A percentile compares a stretch with the other conserved stretches of the same genome.
These are phyloP conservation scores for Styphnolobium japonicum DNA, from an alignment of 306 rosid genomes.

Conservation along the genomic window DNA sequence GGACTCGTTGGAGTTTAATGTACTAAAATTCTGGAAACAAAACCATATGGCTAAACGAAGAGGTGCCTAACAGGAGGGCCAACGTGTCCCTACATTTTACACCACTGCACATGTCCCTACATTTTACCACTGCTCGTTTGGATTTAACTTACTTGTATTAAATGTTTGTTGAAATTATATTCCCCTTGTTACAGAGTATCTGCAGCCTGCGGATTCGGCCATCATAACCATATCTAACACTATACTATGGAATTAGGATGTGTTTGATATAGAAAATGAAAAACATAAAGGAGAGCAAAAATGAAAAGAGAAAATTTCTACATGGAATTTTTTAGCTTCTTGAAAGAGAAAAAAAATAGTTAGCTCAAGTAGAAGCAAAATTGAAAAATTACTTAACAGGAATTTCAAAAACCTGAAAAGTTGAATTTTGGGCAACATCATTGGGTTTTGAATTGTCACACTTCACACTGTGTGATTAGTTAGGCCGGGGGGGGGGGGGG, in stretches of 20 bases:
- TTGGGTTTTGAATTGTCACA: not conserved
- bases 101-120: not conserved
- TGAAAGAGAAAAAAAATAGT: not conserved
- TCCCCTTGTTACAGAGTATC: conserved; percentile 47
- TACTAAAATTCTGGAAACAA: not conserved
- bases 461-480: not conserved
- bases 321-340: not conserved
- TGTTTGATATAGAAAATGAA: not conserved
- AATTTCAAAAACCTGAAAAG: not conserved
- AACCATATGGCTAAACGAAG: conserved; percentile 28
- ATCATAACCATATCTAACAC: conserved; percentile 74
- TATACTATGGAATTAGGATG: conserved; percentile 3
- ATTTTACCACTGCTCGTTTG: conserved; percentile 30
- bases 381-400: not conserved
- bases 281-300: not conserved
- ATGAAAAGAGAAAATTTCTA: not conserved
- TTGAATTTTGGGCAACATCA: conserved; percentile 15
- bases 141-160: conserved; percentile 34
- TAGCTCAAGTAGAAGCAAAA: not conserved
- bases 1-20: conserved; percentile 24
- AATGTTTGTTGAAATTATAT: conserved; percentile 35
- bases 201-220: conserved; percentile 52
- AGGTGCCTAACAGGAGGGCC: conserved; percentile 25
- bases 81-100: not conserved
- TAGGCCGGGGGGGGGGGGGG: too few relatives aligned